Base-by-base conservation (phyloP, 306 rosid genomes). In the Potentilla sterilis region DNA sequence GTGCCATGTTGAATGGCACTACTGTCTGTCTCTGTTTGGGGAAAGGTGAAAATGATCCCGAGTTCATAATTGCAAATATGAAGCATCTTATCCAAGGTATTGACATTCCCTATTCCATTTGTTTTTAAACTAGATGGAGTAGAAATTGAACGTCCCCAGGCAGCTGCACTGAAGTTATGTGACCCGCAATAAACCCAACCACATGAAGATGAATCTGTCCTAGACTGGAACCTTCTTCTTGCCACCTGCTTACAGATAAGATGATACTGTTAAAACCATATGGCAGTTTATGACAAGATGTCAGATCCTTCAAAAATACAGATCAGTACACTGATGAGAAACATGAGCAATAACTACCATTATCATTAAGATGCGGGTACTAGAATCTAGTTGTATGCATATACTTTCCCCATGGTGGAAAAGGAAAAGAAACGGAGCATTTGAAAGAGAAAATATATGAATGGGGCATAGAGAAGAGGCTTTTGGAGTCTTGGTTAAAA, bases 111-210 rank as follows among this genome's bases (percentile, higher is more conserved):
- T 41, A 44, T 65, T 67, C 78, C 86, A 43, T 87, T 84, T 14
- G 44, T 37, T 69, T 73, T 87, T 76, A 55, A 12, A 69, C 79
- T 67, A 83, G 57, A 82, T 19, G 88, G 85, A 79, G 75, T 80
- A 21, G 82, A 70, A 80, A 91, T 85, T 72, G 85, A 81, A 32
- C 91, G 82, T 59, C 97, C 97, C 96, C 96, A 92, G 46, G 97
- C 93, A 77, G 97, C 96, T 67, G 96, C 96, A 78, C 96, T 89
- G 77, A 92, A 92, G 84, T 92, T 89, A 78, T 92, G 96, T 34
- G 97, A 92, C 46, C 97, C 97, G 69, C 91, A 89, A 65, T 89
- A 92, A 55, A 89, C 86, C 97, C 97, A 92, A 74, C 97, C 97
- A 74, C 61, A 69, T 4, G 90, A 84, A 83, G 84, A 81, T 69